Conservation (phyloP, 306 rosid genomes). For the Dalbergia cochinchinensis region DNA sequence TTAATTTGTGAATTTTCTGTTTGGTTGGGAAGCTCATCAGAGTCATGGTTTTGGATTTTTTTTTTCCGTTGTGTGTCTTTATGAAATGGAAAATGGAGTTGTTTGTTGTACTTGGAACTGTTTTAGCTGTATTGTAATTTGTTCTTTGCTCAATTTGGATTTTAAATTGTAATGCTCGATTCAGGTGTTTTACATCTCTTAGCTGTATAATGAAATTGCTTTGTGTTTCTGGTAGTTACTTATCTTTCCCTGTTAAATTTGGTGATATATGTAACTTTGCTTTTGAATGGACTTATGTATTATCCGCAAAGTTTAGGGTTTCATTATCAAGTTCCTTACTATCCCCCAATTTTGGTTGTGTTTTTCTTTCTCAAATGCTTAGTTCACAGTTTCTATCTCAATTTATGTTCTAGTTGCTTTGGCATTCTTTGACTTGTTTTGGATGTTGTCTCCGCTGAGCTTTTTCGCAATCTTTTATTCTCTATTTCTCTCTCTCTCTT, state of each 20-base stretch:
- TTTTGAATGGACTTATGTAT: conserved; percentile 33
- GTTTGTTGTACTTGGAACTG: neutral
- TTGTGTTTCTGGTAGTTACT: conserved; percentile 5
- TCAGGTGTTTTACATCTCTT: neutral
- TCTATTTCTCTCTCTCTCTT: neutral
- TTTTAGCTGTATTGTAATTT: neutral
- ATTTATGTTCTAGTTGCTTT: conserved; percentile 36
- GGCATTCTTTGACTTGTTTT: conserved; percentile 16
- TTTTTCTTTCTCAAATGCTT: conserved; percentile 28
- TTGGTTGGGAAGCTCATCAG: neutral
- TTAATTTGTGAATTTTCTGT: conserved; percentile 16
- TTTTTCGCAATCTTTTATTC: neutral
- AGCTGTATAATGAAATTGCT: conserved; percentile 24
- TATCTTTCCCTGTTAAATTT: conserved; percentile 11
- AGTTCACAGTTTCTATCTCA: conserved; percentile 28
- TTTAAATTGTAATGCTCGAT: conserved; percentile 1
- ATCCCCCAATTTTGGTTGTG: neutral
- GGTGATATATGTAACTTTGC: conserved; percentile 28
- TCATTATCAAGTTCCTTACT: neutral
- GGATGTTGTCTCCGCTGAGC: conserved; percentile 15
- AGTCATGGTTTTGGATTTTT: conserved; percentile 16
- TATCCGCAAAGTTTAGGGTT: conserved; percentile 43
- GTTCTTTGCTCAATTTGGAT: neutral
- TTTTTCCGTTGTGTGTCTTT: neutral
- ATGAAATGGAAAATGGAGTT: conserved; percentile 5